Percentiles rank a stretch among this genome's conserved stretches.
These are phyloP conservation scores for Chaetomium cochliodes DNA, from an alignment of 495 filamentous ascomycete species.

Conservation along the genomic window DNA sequence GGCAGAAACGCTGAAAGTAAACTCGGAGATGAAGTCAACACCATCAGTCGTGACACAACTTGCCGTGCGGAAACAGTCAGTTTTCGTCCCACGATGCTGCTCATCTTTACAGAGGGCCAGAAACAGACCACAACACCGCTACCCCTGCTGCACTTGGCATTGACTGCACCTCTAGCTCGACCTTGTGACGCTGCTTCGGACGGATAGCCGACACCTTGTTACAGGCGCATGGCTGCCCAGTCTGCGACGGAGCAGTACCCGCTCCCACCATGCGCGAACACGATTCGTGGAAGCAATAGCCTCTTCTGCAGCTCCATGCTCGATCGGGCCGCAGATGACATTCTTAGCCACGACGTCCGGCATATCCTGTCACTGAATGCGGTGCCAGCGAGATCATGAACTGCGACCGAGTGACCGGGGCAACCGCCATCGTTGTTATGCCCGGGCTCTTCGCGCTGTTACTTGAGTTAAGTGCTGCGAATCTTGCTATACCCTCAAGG, in stretches of 20 bases:
- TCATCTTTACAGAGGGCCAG: background rate
- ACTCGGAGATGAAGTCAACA: background rate
- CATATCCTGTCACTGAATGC: background rate
- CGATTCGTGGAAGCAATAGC: slow-evolving; percentile 25
- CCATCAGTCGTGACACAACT: background rate
- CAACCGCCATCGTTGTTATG: background rate
- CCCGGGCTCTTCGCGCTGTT: no score
- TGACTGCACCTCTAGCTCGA: background rate
- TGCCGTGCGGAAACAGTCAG: background rate
- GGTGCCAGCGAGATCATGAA: slow-evolving; percentile 9
- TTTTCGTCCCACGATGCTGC: background rate
- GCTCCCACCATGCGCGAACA: slow-evolving; percentile 13
- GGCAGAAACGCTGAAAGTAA: background rate
- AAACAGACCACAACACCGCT: background rate
- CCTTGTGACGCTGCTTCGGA: background rate
- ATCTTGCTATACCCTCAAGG: background rate
- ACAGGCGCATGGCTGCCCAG: slow-evolving; percentile 41
- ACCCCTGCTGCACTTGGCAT: background rate
- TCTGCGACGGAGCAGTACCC: slow-evolving; percentile 28
- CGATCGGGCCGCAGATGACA: slow-evolving; percentile 20
- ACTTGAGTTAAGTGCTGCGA: background rate
- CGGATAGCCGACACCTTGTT: slow-evolving; percentile 24
- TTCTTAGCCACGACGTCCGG: slow-evolving; percentile 10
- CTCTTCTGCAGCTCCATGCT: slow-evolving; percentile 19
- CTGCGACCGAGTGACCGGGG: background rate